These are phyloP conservation scores for Betula pendula DNA, from an alignment of 306 rosid genomes.

Conservation along the genomic window DNA sequence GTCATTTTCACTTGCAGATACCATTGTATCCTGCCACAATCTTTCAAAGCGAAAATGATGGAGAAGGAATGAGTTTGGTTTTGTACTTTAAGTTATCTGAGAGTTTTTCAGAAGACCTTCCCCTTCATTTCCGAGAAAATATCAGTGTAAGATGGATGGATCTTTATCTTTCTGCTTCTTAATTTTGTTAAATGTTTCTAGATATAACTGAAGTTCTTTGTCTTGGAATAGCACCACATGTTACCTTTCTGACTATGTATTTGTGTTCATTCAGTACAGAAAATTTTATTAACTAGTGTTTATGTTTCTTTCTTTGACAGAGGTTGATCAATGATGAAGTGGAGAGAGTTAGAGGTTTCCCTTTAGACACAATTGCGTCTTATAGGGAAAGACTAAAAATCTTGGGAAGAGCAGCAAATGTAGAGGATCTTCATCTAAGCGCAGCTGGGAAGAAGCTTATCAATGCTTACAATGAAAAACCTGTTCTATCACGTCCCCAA, in stretches of 20 bases:
- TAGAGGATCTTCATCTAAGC: conserved; percentile 76
- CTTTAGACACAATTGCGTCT: conserved; percentile 80
- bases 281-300: conserved; percentile 13
- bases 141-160: conserved; percentile 59
- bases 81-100: conserved; percentile 89
- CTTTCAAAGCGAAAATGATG: conserved; percentile 90
- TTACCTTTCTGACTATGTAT: background rate
- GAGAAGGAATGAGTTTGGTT: conserved; percentile 92
- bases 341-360: conserved; percentile 94
- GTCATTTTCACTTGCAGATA: conserved; percentile 57
- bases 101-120: conserved; percentile 69
- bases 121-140: conserved; percentile 66
- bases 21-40: conserved; percentile 78
- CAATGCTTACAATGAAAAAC: conserved; percentile 95
- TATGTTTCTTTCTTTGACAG: conserved; percentile 47
- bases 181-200: conserved; percentile 11
- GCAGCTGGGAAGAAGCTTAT: conserved; percentile 83
- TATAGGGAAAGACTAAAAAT: conserved; percentile 91
- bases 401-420: conserved; percentile 74
- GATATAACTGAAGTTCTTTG: conserved; percentile 11
- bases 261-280: background rate
- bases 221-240: background rate
- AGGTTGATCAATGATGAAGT: conserved; percentile 88
- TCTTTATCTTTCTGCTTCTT: background rate
- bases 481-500: conserved; percentile 95